Base-by-base conservation (phyloP, 345 rosid species). In the Citrus hindsii region DNA sequence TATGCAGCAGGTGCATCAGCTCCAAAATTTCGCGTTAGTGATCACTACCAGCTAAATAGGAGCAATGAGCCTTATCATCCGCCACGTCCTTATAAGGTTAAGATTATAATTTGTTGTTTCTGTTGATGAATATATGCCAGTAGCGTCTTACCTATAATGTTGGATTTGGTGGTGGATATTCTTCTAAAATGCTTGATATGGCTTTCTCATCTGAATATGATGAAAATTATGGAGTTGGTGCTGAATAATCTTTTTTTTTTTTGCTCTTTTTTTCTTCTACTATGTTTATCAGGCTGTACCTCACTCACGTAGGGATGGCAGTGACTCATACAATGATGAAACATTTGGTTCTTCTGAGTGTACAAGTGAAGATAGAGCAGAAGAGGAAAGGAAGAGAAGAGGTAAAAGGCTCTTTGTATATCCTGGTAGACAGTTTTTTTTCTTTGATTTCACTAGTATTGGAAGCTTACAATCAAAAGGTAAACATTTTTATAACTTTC, bases 371-470 rank as follows among this genome's bases (percentile, higher is more conserved):
- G 97, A 92, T 82, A 94, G 91, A 85, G 93, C 92, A 84, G 99
- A 94, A 87, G 99, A 94, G 83, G 99, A 96, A 85, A 90, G 88
- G 84, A 90, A 94, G 82, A 91, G 99, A 86, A 90, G 98, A 92
- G 98, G 98, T 96, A 83, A 79, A 48, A 40, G 33, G 64, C 18
- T 81, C 56, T 79, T 79, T 27, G 37, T 67, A 77, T 35, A 72
- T 14, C 58, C 38, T 66, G 74, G 70, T 76, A 27, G 55, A 62
- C 40, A 46, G 18, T 22, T 9, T 63, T 22, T 63, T 5, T 33
- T 33, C 6, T 33, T 78, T 80, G 14, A 16, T 9, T 48, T 16
- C 64, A 19, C 37, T 68, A 67, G 59, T 10, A 6, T 3, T 71
- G 71, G 25, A 74, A 35, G 68, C 64, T 66, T 74, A 56, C 30